Evolutionary conservation across 2,329 filamentous ascomycete genomes (phyloP).

Genomic region (Eutypa lata): DNA sequence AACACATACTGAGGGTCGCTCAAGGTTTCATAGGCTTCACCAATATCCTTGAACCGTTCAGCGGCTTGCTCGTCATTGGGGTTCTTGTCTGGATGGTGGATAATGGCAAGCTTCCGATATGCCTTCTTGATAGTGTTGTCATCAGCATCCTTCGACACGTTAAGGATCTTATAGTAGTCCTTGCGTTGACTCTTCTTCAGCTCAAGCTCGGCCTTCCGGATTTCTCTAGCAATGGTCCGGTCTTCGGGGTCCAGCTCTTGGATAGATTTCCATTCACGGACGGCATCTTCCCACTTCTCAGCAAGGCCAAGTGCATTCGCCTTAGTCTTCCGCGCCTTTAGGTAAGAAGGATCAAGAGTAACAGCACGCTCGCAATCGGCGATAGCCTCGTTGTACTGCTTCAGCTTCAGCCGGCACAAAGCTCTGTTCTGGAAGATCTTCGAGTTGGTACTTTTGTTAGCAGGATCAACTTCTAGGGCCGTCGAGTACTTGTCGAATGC

Average conservation of each 20-base stretch:
- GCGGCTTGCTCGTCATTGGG: constrained; percentile 80
- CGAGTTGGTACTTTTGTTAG: constrained; percentile 88
- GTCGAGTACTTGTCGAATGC: constrained; percentile 83
- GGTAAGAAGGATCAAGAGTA: constrained; percentile 77
- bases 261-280: constrained; percentile 84
- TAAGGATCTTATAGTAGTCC: constrained; percentile 98
- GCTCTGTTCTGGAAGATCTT: constrained; percentile 95
- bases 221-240: constrained; percentile 74
- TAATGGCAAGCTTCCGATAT: constrained; percentile 90
- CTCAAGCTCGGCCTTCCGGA: constrained; percentile 87
- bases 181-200: constrained; percentile 97
- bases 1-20: constrained; percentile 82
- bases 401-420: constrained; percentile 77
- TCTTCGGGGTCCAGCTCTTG: constrained; percentile 82
- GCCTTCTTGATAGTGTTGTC: constrained; percentile 92
- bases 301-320: constrained; percentile 84
- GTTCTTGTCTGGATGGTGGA: constrained; percentile 98
- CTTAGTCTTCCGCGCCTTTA: constrained; percentile 89
- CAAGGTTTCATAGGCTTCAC: constrained; percentile 93
- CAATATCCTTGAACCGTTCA: constrained; percentile 94
- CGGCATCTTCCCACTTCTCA: constrained; percentile 88
- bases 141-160: constrained; percentile 78
- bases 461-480: constrained; percentile 80
- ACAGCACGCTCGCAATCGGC: constrained; percentile 83
- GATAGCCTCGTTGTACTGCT: constrained; percentile 79